Evolutionary conservation across 2,329 filamentous ascomycete species (phyloP), one percentile per base, ranked within the genome.

Genomic region (Paecilomyces sp.): DNA sequence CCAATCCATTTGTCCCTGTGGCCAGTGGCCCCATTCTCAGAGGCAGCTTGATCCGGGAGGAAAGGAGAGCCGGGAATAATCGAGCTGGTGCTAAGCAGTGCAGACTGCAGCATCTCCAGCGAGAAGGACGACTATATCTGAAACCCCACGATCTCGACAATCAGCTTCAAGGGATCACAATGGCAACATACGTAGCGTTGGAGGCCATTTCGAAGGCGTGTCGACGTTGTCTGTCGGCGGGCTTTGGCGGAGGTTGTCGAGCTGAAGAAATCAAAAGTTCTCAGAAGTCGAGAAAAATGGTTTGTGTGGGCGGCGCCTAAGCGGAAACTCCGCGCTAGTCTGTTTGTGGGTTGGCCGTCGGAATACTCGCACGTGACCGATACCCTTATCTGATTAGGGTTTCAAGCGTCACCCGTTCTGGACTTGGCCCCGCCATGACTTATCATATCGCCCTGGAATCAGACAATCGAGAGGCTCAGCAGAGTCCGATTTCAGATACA

Each of bases 71-170:
- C 65, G 76, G 83, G 89, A 91, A 82, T 80, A 77, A 89, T 92
- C 88, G 89, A 92, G 88, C 89, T 91, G 88, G 86, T 82, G 80
- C 80, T 77, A 69, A 77, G 75, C 71, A 66, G 70, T 68, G 65
- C 62, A 64, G 64, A 70, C 70, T 70, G 69, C 68, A 76, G 77
- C 77, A 76, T 79, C 75, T 83, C 87, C 87, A 91, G 89, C 87
- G 85, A 91, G 86, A 79, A 62, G 87, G 87, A 91, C 89, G 85
- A 90, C 88, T 90, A 91, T 89, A 79, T 74, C 87, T 85, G 82
- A 79, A 79, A 75, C 81, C 81, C 80, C 79, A 81, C 78, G 75
- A 69, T 62, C 72, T 69, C 68, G 64, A 68, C 68, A 64, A 72
- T 74, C 71, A 74, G 66, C 65, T 60, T 63, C 64, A 70, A 65